A percentile compares a stretch with the other conserved stretches of the same genome.
Conservation (phyloP, 2,329 filamentous ascomycete species). For the Pseudogymnoascus sp. region DNA sequence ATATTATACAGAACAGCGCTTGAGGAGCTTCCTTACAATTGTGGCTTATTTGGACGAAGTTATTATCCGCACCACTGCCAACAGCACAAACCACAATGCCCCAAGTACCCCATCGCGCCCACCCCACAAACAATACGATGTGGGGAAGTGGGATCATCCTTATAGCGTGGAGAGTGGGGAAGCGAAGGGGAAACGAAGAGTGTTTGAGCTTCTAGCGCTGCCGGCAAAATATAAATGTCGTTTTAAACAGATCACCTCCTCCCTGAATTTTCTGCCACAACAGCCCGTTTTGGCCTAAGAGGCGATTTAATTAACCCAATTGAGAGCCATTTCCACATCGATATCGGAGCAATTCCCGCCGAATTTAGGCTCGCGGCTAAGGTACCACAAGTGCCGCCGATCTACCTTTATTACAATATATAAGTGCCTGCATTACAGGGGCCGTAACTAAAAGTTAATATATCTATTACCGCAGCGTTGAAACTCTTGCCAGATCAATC, state of each 20-base stretch:
- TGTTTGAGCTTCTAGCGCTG: background rate
- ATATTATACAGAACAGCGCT: background rate
- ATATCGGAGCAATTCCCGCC: constrained; percentile 1
- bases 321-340: background rate
- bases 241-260: background rate
- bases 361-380: constrained; percentile 2
- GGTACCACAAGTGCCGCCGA: background rate
- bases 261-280: background rate
- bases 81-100: background rate
- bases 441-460: constrained; percentile 17
- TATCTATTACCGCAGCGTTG: constrained; percentile 23
- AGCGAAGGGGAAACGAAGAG: background rate
- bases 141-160: background rate
- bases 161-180: background rate
- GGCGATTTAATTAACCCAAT: background rate
- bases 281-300: background rate
- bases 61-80: background rate
- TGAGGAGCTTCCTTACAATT: background rate
- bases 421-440: constrained; percentile 4
- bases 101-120: background rate
- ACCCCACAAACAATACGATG: constrained; percentile 1
- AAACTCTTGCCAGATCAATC: constrained; percentile 21
- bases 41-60: background rate
- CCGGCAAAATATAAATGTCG: background rate
- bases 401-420: constrained; percentile 4